Percentiles rank a stretch among this genome's conserved stretches.
Evolutionary conservation across 768 basidiomycete species (phyloP).

Genomic region (Termitomyces sp.): DNA sequence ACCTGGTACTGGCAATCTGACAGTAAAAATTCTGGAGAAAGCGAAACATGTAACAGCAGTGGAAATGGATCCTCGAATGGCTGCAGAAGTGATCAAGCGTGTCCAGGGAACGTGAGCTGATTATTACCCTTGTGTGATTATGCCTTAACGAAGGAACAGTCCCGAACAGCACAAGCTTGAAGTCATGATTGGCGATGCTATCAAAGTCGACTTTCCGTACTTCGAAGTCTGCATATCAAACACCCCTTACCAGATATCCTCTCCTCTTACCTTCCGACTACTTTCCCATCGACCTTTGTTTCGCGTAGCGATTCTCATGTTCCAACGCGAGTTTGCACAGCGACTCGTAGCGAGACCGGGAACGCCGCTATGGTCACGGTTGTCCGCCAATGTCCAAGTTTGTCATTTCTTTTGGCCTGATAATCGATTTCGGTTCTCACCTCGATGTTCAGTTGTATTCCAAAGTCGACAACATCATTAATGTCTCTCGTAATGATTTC

Average conservation of each 20-base stretch:
- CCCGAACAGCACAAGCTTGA: constrained; percentile 95
- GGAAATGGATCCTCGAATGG: constrained; percentile 99
- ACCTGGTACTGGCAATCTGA: constrained; percentile 96
- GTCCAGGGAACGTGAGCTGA: constrained; percentile 90
- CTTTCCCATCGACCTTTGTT: constrained; percentile 94
- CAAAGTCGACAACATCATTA: constrained; percentile 93
- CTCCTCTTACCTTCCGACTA: constrained; percentile 93
- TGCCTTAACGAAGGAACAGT: constrained; percentile 34
- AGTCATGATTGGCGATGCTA: constrained; percentile 95
- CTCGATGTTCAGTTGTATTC: constrained; percentile 60
- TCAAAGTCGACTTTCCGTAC: constrained; percentile 96
- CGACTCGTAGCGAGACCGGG: constrained; percentile 85
- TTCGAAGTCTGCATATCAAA: constrained; percentile 99
- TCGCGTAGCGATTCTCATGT: constrained; percentile 97
- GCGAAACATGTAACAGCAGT: constrained; percentile 91
- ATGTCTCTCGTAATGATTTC: constrained; percentile 96
- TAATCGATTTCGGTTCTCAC: neutral
- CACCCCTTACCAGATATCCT: constrained; percentile 99
- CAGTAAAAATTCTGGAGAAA: constrained; percentile 88
- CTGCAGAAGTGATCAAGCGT: constrained; percentile 93
- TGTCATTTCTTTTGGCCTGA: neutral
- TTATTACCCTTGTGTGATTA: neutral
- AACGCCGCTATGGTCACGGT: constrained; percentile 84
- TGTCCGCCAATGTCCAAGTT: constrained; percentile 91
- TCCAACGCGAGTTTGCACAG: constrained; percentile 97